A percentile compares a stretch with the other conserved stretches of the same genome.
These are phyloP conservation scores for Monosporascus sp. DNA, from an alignment of 2,329 filamentous ascomycete genomes.

Conservation along the genomic window DNA sequence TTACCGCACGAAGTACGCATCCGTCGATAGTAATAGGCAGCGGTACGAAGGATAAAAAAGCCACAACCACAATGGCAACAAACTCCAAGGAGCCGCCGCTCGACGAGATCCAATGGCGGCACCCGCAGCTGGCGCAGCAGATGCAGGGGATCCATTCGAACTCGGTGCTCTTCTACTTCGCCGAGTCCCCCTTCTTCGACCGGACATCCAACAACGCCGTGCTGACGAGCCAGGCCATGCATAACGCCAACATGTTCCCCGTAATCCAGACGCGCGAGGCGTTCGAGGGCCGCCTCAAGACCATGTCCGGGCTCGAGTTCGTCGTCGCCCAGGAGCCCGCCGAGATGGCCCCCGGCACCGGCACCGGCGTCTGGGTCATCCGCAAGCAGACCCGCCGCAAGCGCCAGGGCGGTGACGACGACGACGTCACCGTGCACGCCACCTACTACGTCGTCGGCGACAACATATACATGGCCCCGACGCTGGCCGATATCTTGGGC, in stretches of 20 bases:
- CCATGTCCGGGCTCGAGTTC: conserved; percentile 64
- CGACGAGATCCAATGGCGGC: conserved; percentile 64
- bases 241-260: conserved; percentile 53
- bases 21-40: too few species aligned
- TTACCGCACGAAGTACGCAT: background rate
- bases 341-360: conserved; percentile 54
- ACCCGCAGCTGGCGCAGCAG: conserved; percentile 41
- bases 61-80: conserved; percentile 14
- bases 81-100: conserved; percentile 35
- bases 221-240: conserved; percentile 56
- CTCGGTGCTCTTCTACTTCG: conserved; percentile 62
- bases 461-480: conserved; percentile 63
- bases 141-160: conserved; percentile 61
- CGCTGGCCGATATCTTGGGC: conserved; percentile 53
- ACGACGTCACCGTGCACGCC: conserved; percentile 54
- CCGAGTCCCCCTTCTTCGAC: conserved; percentile 63
- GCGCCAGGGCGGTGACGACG: conserved; percentile 45
- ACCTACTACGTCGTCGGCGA: conserved; percentile 62
- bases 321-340: conserved; percentile 61
- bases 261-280: conserved; percentile 56
- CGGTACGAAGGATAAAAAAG: background rate
- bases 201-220: conserved; percentile 63
- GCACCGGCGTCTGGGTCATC: conserved; percentile 64
- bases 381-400: conserved; percentile 62
- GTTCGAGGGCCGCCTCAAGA: conserved; percentile 57